Base-by-base conservation (phyloP, 345 rosid genomes). In the Kandelia obovata region DNA sequence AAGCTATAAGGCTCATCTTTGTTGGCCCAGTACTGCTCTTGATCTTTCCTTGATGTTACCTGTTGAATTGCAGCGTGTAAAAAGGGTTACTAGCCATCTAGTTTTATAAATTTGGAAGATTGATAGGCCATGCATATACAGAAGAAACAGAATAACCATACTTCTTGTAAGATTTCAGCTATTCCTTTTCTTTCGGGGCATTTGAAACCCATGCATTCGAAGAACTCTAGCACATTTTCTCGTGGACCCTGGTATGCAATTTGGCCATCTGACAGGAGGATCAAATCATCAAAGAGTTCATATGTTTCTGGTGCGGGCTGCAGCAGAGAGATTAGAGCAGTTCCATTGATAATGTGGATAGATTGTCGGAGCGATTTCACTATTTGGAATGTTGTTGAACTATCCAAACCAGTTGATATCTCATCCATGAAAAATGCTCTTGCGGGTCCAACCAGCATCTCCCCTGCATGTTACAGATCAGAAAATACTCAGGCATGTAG, bases 11-110 rank as follows among this genome's bases (percentile, higher is more conserved):
- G 92, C 60, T 72, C 51, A 53, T 90, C 93, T 62, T 61, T 85
- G 0, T 65, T 55, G 6, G 75, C 78, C 98, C 98, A 92, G 63
- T 90, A 90, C 71, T 90, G 98, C 68, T 81, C 89, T 79, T 92
- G 98, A 75, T 92, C 96, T 78, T 86, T 89, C 78, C 73, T 83
- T n/a, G 94, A 90, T 32, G 90, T 82, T 68, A 84, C 81, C 85
- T 90, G 21, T 67, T 19, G 26, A 55, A 67, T 21, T 31, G 32
- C 5, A 31, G 32, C 6, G 4, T 31, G n/a, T 27, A 66, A 68
- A 43, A 23, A 55, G 5, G 27, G 21, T n/a, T 20, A 15, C 27
- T 23, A 9, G 28, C 23, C 27, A 55, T 55, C 27, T 23, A 37
- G 43, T 37, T 37, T 35, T 37, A 37, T 37, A 37, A 7, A 9